A percentile compares a stretch with the other conserved stretches of the same genome.
phyloP scores from a whole-genome alignment of 148 eudicot species.

The Pouteria glomerata region DNA sequence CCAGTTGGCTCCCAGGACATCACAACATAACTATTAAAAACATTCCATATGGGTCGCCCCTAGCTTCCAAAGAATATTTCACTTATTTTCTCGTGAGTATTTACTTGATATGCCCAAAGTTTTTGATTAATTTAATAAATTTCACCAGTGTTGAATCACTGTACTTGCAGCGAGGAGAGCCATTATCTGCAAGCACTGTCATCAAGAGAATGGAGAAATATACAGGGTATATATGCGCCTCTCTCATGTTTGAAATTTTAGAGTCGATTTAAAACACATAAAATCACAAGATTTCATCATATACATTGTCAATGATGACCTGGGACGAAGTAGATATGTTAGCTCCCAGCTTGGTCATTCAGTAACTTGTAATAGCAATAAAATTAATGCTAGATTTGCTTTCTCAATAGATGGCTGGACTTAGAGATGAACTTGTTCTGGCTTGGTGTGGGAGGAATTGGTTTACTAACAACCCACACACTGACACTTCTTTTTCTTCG shows the following conservation, averaged over 20 bases:
- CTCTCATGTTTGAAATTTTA: background rate
- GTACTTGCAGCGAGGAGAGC: constrained; percentile 19
- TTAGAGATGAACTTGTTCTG: constrained; percentile 18
- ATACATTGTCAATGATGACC: background rate
- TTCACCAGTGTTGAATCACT: background rate
- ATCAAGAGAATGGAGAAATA: constrained; percentile 12
- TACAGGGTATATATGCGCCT: constrained; percentile 9
- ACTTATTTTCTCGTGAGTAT: constrained; percentile 22
- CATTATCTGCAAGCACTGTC: constrained; percentile 14
- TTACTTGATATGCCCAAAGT: background rate
- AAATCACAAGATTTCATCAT: background rate
- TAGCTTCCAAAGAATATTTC: constrained; percentile 10
- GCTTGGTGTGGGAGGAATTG: constrained; percentile 19
- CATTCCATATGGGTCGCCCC: constrained; percentile 9
- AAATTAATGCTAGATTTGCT: background rate
- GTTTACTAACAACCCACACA: constrained; percentile 7
- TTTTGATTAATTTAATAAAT: background rate
- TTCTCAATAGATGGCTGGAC: constrained; percentile 13
- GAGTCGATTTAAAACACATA: background rate
- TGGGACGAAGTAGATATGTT: background rate
- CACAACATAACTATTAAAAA: constrained; percentile 3
- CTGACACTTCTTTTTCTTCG: constrained; percentile 7
- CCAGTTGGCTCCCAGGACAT: background rate
- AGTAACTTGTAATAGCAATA: background rate
- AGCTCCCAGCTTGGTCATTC: too few relatives aligned